Base-by-base conservation (phyloP, 2,329 filamentous ascomycete genomes). In the Aspergillus thermomutatus region DNA sequence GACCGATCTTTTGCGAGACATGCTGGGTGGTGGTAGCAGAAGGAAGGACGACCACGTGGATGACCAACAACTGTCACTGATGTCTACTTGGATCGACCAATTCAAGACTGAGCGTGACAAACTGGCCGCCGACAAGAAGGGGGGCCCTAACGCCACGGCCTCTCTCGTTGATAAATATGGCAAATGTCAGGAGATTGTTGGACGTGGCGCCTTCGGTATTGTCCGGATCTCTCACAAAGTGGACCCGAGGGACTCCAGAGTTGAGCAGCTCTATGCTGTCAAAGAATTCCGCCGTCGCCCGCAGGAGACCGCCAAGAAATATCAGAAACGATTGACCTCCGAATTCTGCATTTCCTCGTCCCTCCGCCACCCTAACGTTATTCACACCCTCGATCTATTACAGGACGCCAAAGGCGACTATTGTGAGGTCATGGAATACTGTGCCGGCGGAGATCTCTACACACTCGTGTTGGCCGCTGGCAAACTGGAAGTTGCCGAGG, bases 391-490 rank as follows among this genome's bases (percentile, higher is more conserved):
- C 53, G 94, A 99, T 71, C 83, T 99, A 10, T 83, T 99, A 43
- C 91, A 97, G 75, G 94, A 99, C 69, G 87, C 93, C 66, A 97
- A 97, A 77, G 94, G 94, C 58, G 92, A 96, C 71, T 97, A 94
- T 75, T 99, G 94, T 75, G 94, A 99, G 74, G 94, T 99, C 52
- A 99, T 99, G 94, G 94, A 99, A 76, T 99, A 94, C 72, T 99
- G 94, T 72, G 92, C 93, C 40, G 94, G 94, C 59, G 94, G 94
- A 57, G 94, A 99, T 72, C 81, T 99, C 25, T 97, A 97, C 75
- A 97, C 92, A 0, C 83, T 99, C 4, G 89, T 99, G 21, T 85
- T 97, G 28, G 87, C 94, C 6, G 91, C 92, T 40, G 91, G 91
- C 57, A 96, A 96, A 75, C 86, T 99, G 21, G 92, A 77, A 72